Percentiles rank a stretch among this genome's conserved stretches.
Conservation (phyloP, 108 stramenopile species). For the Seminavis robusta region DNA sequence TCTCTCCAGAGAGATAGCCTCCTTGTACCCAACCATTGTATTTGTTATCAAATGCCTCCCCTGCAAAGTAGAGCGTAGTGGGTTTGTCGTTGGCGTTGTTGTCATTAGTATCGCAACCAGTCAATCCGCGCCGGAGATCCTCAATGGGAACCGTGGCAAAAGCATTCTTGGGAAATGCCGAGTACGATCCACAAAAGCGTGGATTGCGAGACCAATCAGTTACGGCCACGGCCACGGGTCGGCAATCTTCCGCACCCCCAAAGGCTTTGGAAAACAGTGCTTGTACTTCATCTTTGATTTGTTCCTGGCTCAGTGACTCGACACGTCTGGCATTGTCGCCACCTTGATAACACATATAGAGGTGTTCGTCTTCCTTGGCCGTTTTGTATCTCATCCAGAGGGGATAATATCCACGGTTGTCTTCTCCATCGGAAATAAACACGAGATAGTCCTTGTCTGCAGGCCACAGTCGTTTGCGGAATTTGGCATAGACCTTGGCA, state of each 20-base stretch:
- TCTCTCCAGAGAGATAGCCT: conserved; percentile 17
- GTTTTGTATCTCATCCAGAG: conserved; percentile 21
- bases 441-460: conserved; percentile 10
- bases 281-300: conserved; percentile 20
- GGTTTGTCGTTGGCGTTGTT: not conserved
- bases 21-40: conserved; percentile 30
- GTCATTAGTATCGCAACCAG: not conserved
- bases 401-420: conserved; percentile 14
- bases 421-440: conserved; percentile 2
- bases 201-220: conserved; percentile 26
- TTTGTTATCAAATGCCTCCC: conserved; percentile 25
- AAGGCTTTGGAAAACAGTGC: conserved; percentile 14
- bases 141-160: conserved; percentile 3
- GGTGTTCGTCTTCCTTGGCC: conserved; percentile 7
- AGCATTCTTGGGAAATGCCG: conserved; percentile 12
- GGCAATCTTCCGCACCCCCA: conserved; percentile 4
- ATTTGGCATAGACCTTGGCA: conserved; percentile 21
- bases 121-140: conserved; percentile 5
- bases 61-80: conserved; percentile 20
- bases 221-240: conserved; percentile 14
- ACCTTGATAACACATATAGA: conserved; percentile 23
- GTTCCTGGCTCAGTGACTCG: conserved; percentile 10
- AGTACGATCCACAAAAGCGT: conserved; percentile 20
- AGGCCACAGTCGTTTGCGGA: conserved; percentile 7
- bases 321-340: conserved; percentile 16